Evolutionary conservation across 345 rosid species (phyloP).

Genomic region (Cardamine resedifolia): DNA sequence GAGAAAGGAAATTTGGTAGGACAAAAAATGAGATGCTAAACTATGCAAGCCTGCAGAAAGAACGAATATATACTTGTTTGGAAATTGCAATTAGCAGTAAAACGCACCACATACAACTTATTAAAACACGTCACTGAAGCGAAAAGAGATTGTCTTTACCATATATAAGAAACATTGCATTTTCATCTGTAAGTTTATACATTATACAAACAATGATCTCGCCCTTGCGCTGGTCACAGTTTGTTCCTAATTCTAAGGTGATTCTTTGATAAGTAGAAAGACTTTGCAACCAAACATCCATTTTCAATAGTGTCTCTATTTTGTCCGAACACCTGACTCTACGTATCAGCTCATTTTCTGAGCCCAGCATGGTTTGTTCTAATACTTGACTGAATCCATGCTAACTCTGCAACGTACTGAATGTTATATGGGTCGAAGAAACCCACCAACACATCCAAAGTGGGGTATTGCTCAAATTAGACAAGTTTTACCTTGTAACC

Average conservation of each 20-base stretch:
- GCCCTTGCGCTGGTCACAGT: neutral
- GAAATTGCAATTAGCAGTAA: neutral
- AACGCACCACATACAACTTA: neutral
- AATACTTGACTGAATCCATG: slow-evolving; percentile 20
- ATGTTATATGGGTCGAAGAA: slow-evolving; percentile 33
- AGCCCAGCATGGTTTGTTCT: neutral
- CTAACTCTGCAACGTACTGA: slow-evolving; percentile 12
- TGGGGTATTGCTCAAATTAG: slow-evolving; percentile 17
- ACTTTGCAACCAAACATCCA: slow-evolving; percentile 9
- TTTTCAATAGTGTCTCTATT: neutral
- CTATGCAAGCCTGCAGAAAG: neutral
- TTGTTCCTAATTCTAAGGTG: neutral
- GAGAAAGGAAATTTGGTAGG: slow-evolving; percentile 9
- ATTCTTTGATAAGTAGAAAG: slow-evolving; percentile 1
- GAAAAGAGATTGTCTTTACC: neutral
- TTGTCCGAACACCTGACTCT: neutral
- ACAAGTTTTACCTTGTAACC: slow-evolving; percentile 44
- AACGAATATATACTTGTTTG: neutral
- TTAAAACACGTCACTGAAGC: slow-evolving; percentile 4
- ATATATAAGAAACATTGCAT: neutral
- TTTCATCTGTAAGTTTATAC: neutral
- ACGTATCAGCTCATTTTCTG: slow-evolving; percentile 17
- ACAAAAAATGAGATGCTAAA: neutral
- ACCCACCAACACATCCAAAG: slow-evolving; percentile 34
- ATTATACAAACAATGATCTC: neutral